These are phyloP conservation scores for Cytospora mali DNA, from an alignment of 2,329 filamentous ascomycete species.

Conservation along the genomic window DNA sequence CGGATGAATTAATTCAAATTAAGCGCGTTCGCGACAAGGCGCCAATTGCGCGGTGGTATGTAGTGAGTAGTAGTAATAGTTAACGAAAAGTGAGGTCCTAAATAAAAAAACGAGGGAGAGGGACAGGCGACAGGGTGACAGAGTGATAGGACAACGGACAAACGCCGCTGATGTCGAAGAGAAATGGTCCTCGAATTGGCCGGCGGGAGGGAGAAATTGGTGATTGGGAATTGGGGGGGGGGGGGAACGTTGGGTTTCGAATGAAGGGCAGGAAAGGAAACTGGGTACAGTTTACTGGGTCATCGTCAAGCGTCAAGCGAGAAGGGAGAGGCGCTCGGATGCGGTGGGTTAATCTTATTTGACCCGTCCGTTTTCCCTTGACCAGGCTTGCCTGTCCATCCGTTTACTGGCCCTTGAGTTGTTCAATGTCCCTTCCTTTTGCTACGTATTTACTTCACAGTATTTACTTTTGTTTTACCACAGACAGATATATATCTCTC, in stretches of 20 bases:
- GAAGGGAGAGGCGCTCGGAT: conserved; percentile 1
- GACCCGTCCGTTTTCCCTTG: conserved; percentile 1
- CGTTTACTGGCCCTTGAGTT: too few species aligned
- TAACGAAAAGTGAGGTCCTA: not conserved
- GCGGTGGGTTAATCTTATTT: not conserved
- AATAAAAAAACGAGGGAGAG: conserved; percentile 5
- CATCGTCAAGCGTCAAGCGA: conserved; percentile 1
- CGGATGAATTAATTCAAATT: not conserved
- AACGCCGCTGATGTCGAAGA: conserved; percentile 12
- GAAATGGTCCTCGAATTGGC: not conserved
- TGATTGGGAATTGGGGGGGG: conserved; percentile 3
- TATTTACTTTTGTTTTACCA: not conserved
- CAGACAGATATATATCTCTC: not conserved
- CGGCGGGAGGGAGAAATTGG: conserved; percentile 10
- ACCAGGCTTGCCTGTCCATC: not conserved
- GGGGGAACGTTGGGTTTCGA: conserved; percentile 8
- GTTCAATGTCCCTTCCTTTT: too few species aligned
- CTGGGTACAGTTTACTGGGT: not conserved
- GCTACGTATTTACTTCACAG: too few species aligned
- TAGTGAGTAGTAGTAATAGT: not conserved
- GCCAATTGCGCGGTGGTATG: not conserved
- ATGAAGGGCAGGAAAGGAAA: conserved; percentile 5
- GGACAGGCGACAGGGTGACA: not conserved
- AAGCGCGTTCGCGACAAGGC: conserved; percentile 15
- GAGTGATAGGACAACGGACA: not conserved